Base-by-base conservation (phyloP, 2,329 filamentous ascomycete genomes). In the Trichoderma sp. region DNA sequence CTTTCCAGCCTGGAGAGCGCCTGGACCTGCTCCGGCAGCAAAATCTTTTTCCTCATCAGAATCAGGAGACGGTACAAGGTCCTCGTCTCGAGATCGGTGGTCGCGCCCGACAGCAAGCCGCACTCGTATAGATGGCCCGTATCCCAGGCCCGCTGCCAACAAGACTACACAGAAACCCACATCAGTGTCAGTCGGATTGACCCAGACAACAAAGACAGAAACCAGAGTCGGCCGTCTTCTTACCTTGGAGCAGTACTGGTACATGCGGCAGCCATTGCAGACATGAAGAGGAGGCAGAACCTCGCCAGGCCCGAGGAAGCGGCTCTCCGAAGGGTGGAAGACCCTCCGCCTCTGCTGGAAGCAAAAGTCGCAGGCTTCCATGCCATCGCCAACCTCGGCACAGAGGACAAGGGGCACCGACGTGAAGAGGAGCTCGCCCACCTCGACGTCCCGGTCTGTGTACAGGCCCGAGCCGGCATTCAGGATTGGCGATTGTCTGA, bases 61-160 rank as follows among this genome's bases (percentile, higher is more conserved):
- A 65, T 52, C 3, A 66, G 52, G 44, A 66, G 44, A 5, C 64
- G 64, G 34, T 48, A 57, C 9, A 66, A 3, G 7, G 21, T 39
- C 28, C 60, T 63, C 1, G 34, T 41, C 6, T 51, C 64, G 43
- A 58, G 19, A 0, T 57, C 52, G 30, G 15, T 9, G 15, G 59
- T 17, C 21, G 39, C 45, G 10, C 50, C 39, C 1, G 24, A 24
- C 10, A 66, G 19, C 3, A 66, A 28, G 21, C 54, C 24, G 26
- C 64, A 66, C 45, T 64, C 64, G 28, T 58, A 63, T 57, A 52
- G 45, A 21, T 66, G 64, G 34, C 62, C 44, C n/a, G 52, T 52
- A 6, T 63, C 54, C 64, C 64, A 66, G 14, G 51, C 64, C 6
- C 44, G 52, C n/a, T 45, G 30, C 39, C 39, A 61, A 12, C 64